Evolutionary conservation across 192 early-diverging fungal species (phyloP), one percentile per base, ranked within the genome.

Genomic region (Phycomyces blakesleeanus): DNA sequence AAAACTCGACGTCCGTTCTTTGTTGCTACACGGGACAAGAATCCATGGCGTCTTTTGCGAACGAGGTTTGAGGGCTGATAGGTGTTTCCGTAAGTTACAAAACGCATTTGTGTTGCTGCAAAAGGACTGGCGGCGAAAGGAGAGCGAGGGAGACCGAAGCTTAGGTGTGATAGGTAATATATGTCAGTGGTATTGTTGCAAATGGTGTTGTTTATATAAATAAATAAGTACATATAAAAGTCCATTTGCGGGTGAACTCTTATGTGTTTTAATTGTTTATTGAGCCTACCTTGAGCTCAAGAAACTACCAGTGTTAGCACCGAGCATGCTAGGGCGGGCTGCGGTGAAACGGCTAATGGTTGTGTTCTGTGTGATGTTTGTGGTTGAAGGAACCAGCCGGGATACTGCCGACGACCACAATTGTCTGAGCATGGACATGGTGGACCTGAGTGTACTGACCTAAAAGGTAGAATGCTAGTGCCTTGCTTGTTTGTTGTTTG

Each of bases 41-140:
- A 98, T 55, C 97, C 97, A 75, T 91, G 90, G 71, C 85, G 83
- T 61, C 95, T 82, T 80, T 97, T 97, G 38, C 95, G 87, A 55
- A 91, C 90, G 12, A 93, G 65, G 55, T 91, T 92, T 64, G 85
- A 90, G 11, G 97, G 97, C 76, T 95, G 95, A 76, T 95, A 98
- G 59, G 91, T 91, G 64, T 89, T 86, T 53, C 97, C 97, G 66
- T 85, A 95, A 3, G 92, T 88, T 25, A 81, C 82, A 69, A 84
- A 92, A 47, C 95, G 91, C 49, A 82, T 78, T 64, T 89, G 89
- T 41, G 56, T 15, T 1, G 55, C 15, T 41, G 25, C 37, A 22
- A 67, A 63, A 39, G 57, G 50, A 61, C 51, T 47, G 39, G 50
- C 7, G 51, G 41, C 21, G 22, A 25, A 24, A 21, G 61, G 54